These are phyloP conservation scores for Gaultheria prostrata DNA, from an alignment of 148 eudicot genomes.

Conservation along the genomic window DNA sequence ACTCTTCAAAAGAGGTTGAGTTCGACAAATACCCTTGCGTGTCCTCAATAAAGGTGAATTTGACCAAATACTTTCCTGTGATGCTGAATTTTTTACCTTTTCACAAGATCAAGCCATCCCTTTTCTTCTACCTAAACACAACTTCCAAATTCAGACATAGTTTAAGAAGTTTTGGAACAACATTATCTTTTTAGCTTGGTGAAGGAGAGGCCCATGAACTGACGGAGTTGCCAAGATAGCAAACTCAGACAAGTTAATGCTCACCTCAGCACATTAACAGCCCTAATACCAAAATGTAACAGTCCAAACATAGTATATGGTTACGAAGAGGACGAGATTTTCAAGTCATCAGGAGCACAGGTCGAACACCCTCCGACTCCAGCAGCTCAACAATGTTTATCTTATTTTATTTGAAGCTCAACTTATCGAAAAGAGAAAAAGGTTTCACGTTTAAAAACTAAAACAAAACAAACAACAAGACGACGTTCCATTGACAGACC, in stretches of 20 bases:
- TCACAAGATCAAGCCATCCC: neutral
- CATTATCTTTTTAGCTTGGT: neutral
- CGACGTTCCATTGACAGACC: neutral
- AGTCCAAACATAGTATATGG: neutral
- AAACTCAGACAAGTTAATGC: neutral
- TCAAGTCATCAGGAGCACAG: neutral
- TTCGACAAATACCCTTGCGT: neutral
- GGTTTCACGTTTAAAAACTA: neutral
- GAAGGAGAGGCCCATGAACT: neutral
- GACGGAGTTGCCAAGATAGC: neutral
- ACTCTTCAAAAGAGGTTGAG: slow-evolving; percentile 4
- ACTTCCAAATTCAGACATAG: neutral
- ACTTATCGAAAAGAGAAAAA: neutral
- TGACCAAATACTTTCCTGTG: neutral
- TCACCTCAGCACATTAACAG: neutral
- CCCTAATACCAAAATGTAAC: neutral
- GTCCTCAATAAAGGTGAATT: neutral
- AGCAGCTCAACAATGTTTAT: neutral
- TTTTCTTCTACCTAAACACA: neutral
- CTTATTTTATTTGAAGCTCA: too few species aligned
- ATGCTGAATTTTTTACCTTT: neutral
- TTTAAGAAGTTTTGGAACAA: neutral
- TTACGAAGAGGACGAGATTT: neutral
- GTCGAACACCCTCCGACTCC: slow-evolving; percentile 1
- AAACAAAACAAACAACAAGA: neutral